Evolutionary conservation across 169 alveolate species (phyloP).

Genomic region (Plasmodium gaboni): DNA sequence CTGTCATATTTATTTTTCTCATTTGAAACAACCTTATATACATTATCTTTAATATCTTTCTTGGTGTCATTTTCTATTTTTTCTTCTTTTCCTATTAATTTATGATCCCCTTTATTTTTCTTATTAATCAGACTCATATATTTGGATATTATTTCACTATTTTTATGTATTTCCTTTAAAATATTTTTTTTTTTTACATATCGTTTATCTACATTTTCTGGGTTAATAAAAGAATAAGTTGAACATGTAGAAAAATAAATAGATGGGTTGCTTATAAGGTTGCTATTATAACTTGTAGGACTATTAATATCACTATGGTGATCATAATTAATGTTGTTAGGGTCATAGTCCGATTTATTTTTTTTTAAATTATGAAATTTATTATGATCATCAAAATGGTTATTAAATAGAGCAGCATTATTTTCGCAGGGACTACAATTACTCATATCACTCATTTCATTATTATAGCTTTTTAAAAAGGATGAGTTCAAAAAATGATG

Average conservation of each 20-base stretch:
- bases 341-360: too few species aligned
- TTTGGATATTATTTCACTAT: conserved; percentile 21
- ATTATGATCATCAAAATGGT: too few species aligned
- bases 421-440: not conserved
- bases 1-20: not conserved
- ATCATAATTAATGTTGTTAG: too few species aligned
- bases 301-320: too few species aligned
- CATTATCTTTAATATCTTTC: not conserved
- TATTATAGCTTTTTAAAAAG: conserved; percentile 7
- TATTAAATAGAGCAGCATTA: not conserved
- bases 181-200: not conserved
- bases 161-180: conserved; percentile 18
- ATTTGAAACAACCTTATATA: not conserved
- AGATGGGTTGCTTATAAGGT: not conserved
- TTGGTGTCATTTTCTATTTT: not conserved
- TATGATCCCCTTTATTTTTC: not conserved
- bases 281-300: too few species aligned
- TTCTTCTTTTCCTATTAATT: not conserved
- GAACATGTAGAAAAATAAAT: not conserved
- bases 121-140: not conserved
- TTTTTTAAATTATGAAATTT: too few species aligned
- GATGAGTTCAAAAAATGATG: not conserved
- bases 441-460: not conserved
- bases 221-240: not conserved
- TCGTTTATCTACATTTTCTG: not conserved